Evolutionary conservation across 2,329 filamentous ascomycete genomes (phyloP), one percentile per base, ranked within the genome.

Genomic region (Macrophomina phaseolina): DNA sequence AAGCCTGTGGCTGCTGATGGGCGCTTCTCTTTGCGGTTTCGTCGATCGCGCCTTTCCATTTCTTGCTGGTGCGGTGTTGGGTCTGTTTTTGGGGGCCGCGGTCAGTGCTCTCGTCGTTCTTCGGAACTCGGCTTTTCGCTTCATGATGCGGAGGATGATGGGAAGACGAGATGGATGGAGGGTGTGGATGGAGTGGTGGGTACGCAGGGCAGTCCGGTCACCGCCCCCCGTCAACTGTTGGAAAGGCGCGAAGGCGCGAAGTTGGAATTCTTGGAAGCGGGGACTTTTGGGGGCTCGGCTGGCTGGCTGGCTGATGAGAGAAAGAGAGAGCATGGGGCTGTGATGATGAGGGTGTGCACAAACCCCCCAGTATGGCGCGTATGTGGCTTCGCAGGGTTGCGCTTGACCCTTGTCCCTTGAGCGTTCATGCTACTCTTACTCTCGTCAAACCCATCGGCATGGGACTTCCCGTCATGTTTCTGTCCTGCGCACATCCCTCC

Each of bases 1-100:
- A 62, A 45, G 4, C 16, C 18, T 8, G 56, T 61, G 56, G 56
- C 56, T 61, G 56, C 56, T 61, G 56, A 61, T 40, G 40, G 40
- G 42, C 23, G 23, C 23, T 23, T 23, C 23, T 23, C 3, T 23
- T 23, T 23, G 1, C 23, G 23, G 23, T 2, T 45, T 28, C 23
- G 38, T 60, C 38, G 38, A 42, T 45, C 23, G 23, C 23, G 23
- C 23, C 23, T 23, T 23, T 23, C 23, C 23, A 23, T 23, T 23
- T 23, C 23, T 23, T 23, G 23, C 23, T 23, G 2, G 23, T 23
- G 23, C 23, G 23, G 23, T 23, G 23, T 23, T 2, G 2, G 2
- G 23, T 23, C 23, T 23, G 23, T 23, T 23, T 23, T 23, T 23
- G 23, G 23, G 23, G 23, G 23, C 23, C 23, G 36, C 36, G 36